Base-by-base conservation (phyloP, 2,329 filamentous ascomycete genomes). In the Coniochaeta hoffmannii region DNA sequence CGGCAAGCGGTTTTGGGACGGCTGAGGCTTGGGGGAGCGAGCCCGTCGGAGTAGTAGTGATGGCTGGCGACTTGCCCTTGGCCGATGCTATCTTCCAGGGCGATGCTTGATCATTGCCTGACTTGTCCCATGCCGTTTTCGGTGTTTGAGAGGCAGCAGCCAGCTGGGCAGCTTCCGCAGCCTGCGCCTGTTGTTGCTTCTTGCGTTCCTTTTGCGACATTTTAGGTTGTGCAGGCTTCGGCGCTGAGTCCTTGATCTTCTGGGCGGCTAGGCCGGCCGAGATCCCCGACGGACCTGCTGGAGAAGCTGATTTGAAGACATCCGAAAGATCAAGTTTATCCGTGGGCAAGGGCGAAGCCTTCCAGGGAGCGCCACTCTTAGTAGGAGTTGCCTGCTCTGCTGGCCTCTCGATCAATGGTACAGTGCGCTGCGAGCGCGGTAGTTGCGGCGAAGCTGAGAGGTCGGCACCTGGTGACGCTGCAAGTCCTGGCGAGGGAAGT, bases 141-240 rank as follows among this genome's bases (percentile, higher is more conserved):
- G 68, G 65, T 22, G 69, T 64, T 11, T 63, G 59, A 17, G 57
- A 17, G 17, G 56, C 55, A 9, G 60, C 52, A 1, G 56, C 26
- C 17, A 58, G 54, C 19, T 60, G 14, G 10, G 61, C 56, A 4
- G 57, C 57, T 26, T 64, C 72, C 34, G 74, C 72, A 24, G 78
- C 73, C 64, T 89, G 83, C 58, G 83, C 79, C 64, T 90, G 87
- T 63, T 90, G 83, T 60, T 91, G 83, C 66, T 83, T 89, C 73
- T 96, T 97, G 22, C 91, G 85, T 68, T 97, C 92, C 66, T 94
- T 96, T 63, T 97, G 94, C 0, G 92, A 96, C 61, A 96, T 71
- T 67, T 89, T 96, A 0, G 71, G 66, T 15, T 74, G 72, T 0
- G 74, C 63, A 36, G 64, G 54, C 61, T 73, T 77, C 52, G 61